Base-by-base conservation (phyloP, 495 filamentous ascomycete genomes). In the Penicillium parvum region DNA sequence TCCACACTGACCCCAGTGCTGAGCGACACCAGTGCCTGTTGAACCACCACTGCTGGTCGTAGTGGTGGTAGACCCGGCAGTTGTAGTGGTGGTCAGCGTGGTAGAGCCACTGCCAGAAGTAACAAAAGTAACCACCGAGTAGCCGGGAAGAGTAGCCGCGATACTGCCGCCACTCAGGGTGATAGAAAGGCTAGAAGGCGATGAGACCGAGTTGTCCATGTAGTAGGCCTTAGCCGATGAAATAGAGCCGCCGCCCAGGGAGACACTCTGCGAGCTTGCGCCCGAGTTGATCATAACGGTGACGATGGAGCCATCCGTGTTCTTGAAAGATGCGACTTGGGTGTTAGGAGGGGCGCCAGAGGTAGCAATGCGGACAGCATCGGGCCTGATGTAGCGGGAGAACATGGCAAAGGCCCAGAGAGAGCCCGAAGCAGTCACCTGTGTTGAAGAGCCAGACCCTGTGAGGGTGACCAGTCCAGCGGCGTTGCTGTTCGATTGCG, bases 1-100 rank as follows among this genome's bases (percentile, higher is more conserved):
- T 20, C 72, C 72, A 37, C 73, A 76, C 49, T 77, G 73, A 12
- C 44, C 51, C 53, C 58, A 73, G 43, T 59, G 59, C 8, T 47
- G 33, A 9, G 53, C 60, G 18, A 51, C 50, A 26, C 49, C 58
- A 11, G 34, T 39, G 2, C 41, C 17, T 5, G 49, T 28, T 21
- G 15, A 12, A 2, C 52, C 20, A 27, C 27, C 36, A 7, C 32
- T 41, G 39, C 53, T 40, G 15, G 54, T 39, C 1, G 58, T 63
- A 10, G 58, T 60, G 0, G 56, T 43, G 2, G 60, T 38, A n/a
- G 49, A 26, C 6, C 40, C 29, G 2, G 34, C 40, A n/a, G 53
- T 33, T 17, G 50, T 54, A 16, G 46, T 52, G 7, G 50, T 50
- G 2, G 60, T 49, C 0, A 45, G 45, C 9, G 40, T 40, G n/a